These are phyloP conservation scores for Carpinus fangiana DNA, from an alignment of 306 rosid genomes.

Conservation along the genomic window DNA sequence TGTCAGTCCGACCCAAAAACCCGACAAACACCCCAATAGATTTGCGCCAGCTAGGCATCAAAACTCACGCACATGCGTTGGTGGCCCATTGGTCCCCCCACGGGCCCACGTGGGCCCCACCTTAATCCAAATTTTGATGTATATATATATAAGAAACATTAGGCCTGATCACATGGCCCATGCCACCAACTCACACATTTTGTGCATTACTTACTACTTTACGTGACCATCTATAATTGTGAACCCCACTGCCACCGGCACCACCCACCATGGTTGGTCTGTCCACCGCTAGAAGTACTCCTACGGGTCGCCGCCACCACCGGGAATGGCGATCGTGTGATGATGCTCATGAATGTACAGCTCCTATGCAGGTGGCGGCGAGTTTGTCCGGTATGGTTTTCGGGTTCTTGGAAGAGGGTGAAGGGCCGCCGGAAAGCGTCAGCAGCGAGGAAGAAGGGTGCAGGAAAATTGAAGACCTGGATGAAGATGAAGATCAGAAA, in stretches of 20 bases:
- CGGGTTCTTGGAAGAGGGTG: conserved; percentile 54
- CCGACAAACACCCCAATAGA: conserved; percentile 20
- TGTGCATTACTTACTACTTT: background rate
- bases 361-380: background rate
- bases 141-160: background rate
- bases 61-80: conserved; percentile 45
- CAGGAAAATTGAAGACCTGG: conserved; percentile 30
- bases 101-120: conserved; percentile 29
- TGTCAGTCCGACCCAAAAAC: conserved; percentile 37
- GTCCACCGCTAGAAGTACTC: conserved; percentile 20
- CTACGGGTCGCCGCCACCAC: background rate
- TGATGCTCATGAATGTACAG: background rate
- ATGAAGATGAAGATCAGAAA: conserved; percentile 29
- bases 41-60: conserved; percentile 24
- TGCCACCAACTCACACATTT: background rate
- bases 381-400: conserved; percentile 56
- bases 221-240: conserved; percentile 8
- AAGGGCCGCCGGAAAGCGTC: conserved; percentile 23
- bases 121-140: conserved; percentile 21
- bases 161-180: conserved; percentile 11
- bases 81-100: conserved; percentile 34
- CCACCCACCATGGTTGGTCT: conserved; percentile 19
- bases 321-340: background rate
- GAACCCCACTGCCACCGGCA: background rate
- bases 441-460: conserved; percentile 36